Evolutionary conservation across 2,329 filamentous ascomycete species (phyloP).

Genomic region (Chlorencoelia australis): DNA sequence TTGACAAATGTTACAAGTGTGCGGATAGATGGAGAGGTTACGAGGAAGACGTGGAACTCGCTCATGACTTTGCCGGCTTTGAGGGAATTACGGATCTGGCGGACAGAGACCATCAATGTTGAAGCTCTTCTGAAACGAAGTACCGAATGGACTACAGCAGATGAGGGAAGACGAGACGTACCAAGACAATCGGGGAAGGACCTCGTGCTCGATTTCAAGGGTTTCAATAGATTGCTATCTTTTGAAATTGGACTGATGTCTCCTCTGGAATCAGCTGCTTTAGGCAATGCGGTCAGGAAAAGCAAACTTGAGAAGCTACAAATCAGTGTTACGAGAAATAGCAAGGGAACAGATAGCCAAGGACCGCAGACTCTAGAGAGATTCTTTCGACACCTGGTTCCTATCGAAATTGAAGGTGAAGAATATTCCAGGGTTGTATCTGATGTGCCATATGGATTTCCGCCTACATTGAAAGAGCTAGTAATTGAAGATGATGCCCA

Average conservation of each 20-base stretch:
- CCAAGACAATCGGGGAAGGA: too few relatives aligned
- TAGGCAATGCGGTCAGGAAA: conserved; percentile 3
- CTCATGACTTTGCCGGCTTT: conserved; percentile 2
- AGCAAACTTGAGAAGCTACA: conserved; percentile 6
- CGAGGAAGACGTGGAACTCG: conserved; percentile 3
- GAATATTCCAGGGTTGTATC: conserved; percentile 2
- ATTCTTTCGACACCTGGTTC: conserved; percentile 4
- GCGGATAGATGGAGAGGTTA: conserved; percentile 6
- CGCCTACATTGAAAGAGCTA: conserved; percentile 4
- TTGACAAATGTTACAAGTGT: conserved; percentile 2
- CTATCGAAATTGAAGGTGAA: conserved; percentile 3
- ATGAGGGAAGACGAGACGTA: too few relatives aligned
- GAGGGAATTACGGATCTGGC: conserved; percentile 7
- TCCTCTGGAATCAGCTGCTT: conserved; percentile 5
- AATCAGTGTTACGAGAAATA: conserved; percentile 6
- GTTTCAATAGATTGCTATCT: conserved; percentile 3
- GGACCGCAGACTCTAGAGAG: conserved; percentile 3
- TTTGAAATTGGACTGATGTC: conserved; percentile 8
- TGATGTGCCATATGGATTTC: conserved; percentile 4
- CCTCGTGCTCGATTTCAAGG: conserved; percentile 4
- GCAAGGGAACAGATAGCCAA: conserved; percentile 4
- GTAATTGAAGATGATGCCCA: conserved; percentile 8
- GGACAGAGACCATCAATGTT: conserved; percentile 4
- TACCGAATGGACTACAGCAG: background rate
- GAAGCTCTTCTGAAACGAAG: conserved; percentile 1